A percentile compares a stretch with the other conserved stretches of the same genome.
Evolutionary conservation across 108 stramenopile species (phyloP).

Genomic region (Fistulifera solaris): DNA sequence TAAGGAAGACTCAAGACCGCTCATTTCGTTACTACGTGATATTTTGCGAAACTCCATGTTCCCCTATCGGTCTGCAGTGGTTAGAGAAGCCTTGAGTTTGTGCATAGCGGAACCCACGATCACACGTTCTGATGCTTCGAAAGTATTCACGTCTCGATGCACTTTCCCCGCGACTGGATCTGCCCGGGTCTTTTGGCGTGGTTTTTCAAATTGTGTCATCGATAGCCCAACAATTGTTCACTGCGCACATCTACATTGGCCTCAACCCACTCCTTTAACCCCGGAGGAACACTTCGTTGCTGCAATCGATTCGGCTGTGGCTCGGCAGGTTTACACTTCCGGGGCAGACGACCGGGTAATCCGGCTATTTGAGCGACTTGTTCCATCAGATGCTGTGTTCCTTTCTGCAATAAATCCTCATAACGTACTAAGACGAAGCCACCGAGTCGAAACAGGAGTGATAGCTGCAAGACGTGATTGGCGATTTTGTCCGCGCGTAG

Average conservation of each 20-base stretch:
- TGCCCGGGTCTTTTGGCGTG: no score
- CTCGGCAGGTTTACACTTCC: neutral
- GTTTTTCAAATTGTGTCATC: neutral
- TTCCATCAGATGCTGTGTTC: slow-evolving; percentile 50
- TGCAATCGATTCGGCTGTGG: neutral
- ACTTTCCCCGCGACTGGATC: no score
- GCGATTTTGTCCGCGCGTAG: slow-evolving; percentile 72
- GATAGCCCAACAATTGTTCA: neutral
- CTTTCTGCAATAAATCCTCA: slow-evolving; percentile 57
- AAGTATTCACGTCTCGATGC: no score
- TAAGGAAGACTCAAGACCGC: no score
- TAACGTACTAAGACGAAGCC: slow-evolving; percentile 49
- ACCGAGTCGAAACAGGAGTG: neutral
- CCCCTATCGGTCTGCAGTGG: no score
- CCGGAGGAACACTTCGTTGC: neutral
- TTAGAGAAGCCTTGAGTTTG: no score
- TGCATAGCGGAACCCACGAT: no score
- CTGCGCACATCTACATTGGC: neutral
- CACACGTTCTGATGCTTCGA: no score
- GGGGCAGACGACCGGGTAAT: neutral
- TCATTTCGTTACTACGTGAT: no score
- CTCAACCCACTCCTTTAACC: slow-evolving; percentile 1
- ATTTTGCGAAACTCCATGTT: no score
- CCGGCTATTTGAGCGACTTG: slow-evolving; percentile 22
- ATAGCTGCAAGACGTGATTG: slow-evolving; percentile 26